phyloP scores from a whole-genome alignment of 1,139 yeast species.

The Magnusiomyces ingens region DNA sequence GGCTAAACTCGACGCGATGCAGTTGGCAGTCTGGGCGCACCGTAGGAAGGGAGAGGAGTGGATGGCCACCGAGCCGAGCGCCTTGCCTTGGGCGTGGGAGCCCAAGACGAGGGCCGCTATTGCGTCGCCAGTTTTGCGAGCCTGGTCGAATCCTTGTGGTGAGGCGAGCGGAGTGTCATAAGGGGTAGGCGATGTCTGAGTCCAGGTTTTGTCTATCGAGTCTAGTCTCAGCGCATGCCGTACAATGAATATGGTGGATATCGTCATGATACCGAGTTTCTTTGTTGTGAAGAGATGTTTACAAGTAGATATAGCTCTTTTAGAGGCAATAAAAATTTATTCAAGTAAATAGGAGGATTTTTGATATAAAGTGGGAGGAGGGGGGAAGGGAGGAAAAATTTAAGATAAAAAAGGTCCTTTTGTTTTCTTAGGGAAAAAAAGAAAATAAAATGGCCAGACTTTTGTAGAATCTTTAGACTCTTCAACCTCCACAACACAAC shows the following conservation, averaged over 20 bases:
- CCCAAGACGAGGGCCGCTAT: slow-evolving; percentile 3
- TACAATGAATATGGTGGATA: slow-evolving; percentile 26
- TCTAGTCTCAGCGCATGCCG: slow-evolving; percentile 35
- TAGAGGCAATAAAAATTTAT: background rate
- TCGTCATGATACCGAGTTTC: slow-evolving; percentile 3
- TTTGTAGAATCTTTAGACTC: background rate
- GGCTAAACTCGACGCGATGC: slow-evolving; percentile 23
- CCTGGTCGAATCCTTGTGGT: slow-evolving; percentile 28
- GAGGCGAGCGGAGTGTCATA: slow-evolving; percentile 35
- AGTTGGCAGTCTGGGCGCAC: slow-evolving; percentile 35
- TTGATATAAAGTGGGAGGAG: too few relatives aligned
- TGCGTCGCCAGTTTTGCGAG: slow-evolving; percentile 19
- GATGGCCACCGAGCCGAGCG: slow-evolving; percentile 19
- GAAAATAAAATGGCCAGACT: background rate
- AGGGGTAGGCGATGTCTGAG: slow-evolving; percentile 30
- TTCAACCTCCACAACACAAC: too few relatives aligned
- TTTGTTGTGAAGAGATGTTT: too few relatives aligned
- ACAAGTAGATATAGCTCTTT: background rate
- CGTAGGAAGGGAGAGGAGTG: slow-evolving; percentile 37
- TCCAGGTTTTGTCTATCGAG: slow-evolving; percentile 29
- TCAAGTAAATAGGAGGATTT: too few relatives aligned
- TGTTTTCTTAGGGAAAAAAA: background rate
- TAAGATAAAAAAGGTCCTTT: background rate
- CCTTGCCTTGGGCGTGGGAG: slow-evolving; percentile 1
- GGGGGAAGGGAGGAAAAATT: background rate